Percentiles rank a stretch among this genome's conserved stretches.
Conservation (phyloP, 1,284 basidiomycete species). For the Ustilago trichophora region DNA sequence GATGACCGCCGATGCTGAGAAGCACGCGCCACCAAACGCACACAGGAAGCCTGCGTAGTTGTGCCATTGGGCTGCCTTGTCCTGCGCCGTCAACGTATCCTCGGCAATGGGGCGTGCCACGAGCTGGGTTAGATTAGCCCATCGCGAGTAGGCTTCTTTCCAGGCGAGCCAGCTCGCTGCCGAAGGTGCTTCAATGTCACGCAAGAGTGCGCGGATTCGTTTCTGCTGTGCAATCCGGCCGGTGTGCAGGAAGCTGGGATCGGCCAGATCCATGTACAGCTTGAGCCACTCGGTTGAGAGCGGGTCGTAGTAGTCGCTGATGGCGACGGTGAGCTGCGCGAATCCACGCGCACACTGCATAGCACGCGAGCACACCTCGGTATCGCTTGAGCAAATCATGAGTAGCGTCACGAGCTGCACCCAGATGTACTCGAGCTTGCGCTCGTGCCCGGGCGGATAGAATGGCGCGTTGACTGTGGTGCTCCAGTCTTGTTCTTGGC, state of each 20-base stretch:
- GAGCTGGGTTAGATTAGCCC: slow-evolving; percentile 70
- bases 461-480: slow-evolving; percentile 12
- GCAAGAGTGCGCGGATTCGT: slow-evolving; percentile 77
- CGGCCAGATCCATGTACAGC: slow-evolving; percentile 46
- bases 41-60: slow-evolving; percentile 84
- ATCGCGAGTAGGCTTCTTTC: slow-evolving; percentile 80
- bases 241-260: slow-evolving; percentile 41
- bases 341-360: slow-evolving; percentile 44
- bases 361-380: slow-evolving; percentile 54
- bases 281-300: slow-evolving; percentile 44
- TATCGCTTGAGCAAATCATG: slow-evolving; percentile 58
- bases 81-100: slow-evolving; percentile 68
- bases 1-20: slow-evolving; percentile 24
- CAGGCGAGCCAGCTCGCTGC: slow-evolving; percentile 78
- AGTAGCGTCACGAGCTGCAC: slow-evolving; percentile 46
- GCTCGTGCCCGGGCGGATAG: slow-evolving; percentile 34
- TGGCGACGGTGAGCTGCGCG: slow-evolving; percentile 15
- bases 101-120: slow-evolving; percentile 70
- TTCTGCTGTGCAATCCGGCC: slow-evolving; percentile 82
- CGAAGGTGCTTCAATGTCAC: slow-evolving; percentile 74
- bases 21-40: slow-evolving; percentile 77
- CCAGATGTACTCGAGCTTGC: slow-evolving; percentile 32
- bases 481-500: slow-evolving; percentile 12
- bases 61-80: slow-evolving; percentile 75
- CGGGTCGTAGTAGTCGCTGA: slow-evolving; percentile 26